Percentiles rank a stretch among this genome's conserved stretches.
phyloP scores from a whole-genome alignment of 331 rosid species.

The Quercus phellos region DNA sequence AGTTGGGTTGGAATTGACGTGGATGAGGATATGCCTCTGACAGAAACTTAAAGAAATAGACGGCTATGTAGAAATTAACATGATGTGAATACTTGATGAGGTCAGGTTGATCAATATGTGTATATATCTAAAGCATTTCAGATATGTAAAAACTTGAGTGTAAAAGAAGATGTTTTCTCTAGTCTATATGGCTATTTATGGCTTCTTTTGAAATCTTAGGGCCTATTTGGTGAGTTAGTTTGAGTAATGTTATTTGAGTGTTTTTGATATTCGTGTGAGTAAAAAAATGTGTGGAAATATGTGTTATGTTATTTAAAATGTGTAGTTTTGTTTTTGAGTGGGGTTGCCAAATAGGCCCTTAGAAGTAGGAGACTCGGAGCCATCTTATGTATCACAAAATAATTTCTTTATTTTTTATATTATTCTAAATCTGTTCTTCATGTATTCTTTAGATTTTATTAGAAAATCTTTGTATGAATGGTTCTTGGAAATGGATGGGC shows the following conservation, averaged over 20 bases:
- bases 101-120: slow-evolving; percentile 13
- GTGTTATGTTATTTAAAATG: no score
- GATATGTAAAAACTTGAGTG: not conserved
- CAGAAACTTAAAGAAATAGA: slow-evolving; percentile 7
- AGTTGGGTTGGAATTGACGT: slow-evolving; percentile 78
- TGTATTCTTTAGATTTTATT: not conserved
- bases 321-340: no score
- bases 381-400: not conserved
- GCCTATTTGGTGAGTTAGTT: no score
- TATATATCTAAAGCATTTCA: not conserved
- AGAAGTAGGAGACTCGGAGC: not conserved
- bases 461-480: not conserved
- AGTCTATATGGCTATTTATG: not conserved
- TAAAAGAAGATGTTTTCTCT: not conserved
- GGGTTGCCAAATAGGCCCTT: not conserved
- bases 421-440: not conserved
- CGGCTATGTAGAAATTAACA: not conserved
- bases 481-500: not conserved
- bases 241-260: no score
- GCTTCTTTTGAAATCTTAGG: not conserved
- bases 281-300: no score
- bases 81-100: slow-evolving; percentile 6
- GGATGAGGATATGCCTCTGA: slow-evolving; percentile 42
- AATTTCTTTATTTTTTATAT: not conserved
- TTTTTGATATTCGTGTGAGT: no score